Conservation (phyloP, 1,284 basidiomycete genomes). For the Irpex lacteus region DNA sequence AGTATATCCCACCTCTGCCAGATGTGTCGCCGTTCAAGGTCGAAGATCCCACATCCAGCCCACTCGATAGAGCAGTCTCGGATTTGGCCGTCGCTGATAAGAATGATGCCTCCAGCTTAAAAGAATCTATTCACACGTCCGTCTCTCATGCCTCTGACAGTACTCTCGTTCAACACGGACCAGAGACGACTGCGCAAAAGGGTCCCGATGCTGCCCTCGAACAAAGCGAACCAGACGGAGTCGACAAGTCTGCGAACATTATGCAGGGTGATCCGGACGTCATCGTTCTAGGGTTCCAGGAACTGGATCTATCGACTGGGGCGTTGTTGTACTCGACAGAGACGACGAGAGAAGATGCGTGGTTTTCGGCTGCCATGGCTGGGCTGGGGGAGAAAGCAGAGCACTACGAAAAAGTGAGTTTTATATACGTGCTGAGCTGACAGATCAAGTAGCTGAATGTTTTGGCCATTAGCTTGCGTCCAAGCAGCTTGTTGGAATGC, state of each 20-base stretch:
- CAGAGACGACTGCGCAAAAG: neutral
- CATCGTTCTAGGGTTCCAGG: slow-evolving; percentile 71
- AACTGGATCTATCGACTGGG: slow-evolving; percentile 72
- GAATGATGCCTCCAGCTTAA: neutral
- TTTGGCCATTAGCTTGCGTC: slow-evolving; percentile 51
- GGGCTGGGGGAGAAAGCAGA: slow-evolving; percentile 64
- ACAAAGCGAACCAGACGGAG: neutral
- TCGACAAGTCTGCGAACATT: neutral
- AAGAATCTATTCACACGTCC: neutral
- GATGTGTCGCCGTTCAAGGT: slow-evolving; percentile 35
- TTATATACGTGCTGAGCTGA: neutral
- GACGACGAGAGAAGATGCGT: slow-evolving; percentile 63
- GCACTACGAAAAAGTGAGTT: slow-evolving; percentile 60
- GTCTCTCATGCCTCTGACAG: neutral
- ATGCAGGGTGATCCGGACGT: slow-evolving; percentile 46
- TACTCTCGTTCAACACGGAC: neutral
- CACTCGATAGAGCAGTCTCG: neutral
- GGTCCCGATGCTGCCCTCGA: neutral
- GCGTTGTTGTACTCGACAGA: slow-evolving; percentile 66
- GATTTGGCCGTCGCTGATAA: neutral
- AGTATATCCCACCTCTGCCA: slow-evolving; percentile 36
- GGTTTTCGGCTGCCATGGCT: slow-evolving; percentile 61
- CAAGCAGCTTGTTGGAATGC: slow-evolving; percentile 76
- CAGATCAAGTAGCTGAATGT: neutral
- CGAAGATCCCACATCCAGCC: slow-evolving; percentile 3